phyloP scores from a whole-genome alignment of 352 stramenopile genomes.

The Pythium vanterpoolii region DNA sequence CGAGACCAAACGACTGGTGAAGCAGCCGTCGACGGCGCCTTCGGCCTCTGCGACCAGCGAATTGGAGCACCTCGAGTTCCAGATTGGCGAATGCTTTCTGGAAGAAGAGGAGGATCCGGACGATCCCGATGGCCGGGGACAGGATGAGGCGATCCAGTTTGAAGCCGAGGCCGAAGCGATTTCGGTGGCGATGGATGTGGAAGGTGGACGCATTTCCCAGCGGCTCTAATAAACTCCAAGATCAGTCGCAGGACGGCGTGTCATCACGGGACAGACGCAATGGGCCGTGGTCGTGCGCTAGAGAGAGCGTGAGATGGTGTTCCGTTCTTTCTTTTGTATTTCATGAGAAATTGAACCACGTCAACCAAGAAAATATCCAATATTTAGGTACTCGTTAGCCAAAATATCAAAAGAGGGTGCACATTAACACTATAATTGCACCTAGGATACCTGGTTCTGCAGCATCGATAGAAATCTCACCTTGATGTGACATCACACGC shows the following conservation, averaged over 20 bases:
- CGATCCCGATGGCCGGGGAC: not conserved
- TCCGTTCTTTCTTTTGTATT: no score
- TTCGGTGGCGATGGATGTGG: slow-evolving; percentile 18
- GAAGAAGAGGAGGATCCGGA: not conserved
- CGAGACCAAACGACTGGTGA: slow-evolving; percentile 18
- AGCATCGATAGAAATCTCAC: not conserved
- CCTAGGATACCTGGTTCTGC: not conserved
- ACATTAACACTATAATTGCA: not conserved
- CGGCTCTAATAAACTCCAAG: not conserved
- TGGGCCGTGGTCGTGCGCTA: no score
- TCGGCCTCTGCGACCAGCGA: not conserved
- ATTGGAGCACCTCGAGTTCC: slow-evolving; percentile 9
- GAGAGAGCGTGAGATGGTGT: no score
- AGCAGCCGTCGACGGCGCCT: slow-evolving; percentile 13
- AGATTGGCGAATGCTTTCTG: not conserved
- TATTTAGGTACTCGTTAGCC: no score
- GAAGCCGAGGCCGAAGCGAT: slow-evolving; percentile 16
- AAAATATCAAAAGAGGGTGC: slow-evolving; percentile 10
- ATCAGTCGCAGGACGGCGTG: not conserved
- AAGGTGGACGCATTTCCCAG: slow-evolving; percentile 12
- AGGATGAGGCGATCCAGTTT: slow-evolving; percentile 9
- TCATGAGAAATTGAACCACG: not conserved
- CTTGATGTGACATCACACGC: not conserved
- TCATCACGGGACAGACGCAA: no score
- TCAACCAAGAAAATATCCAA: not conserved